Evolutionary conservation across 257 asterid genomes (phyloP), one percentile per base, ranked within the genome.

Genomic region (Catharanthus roseus): DNA sequence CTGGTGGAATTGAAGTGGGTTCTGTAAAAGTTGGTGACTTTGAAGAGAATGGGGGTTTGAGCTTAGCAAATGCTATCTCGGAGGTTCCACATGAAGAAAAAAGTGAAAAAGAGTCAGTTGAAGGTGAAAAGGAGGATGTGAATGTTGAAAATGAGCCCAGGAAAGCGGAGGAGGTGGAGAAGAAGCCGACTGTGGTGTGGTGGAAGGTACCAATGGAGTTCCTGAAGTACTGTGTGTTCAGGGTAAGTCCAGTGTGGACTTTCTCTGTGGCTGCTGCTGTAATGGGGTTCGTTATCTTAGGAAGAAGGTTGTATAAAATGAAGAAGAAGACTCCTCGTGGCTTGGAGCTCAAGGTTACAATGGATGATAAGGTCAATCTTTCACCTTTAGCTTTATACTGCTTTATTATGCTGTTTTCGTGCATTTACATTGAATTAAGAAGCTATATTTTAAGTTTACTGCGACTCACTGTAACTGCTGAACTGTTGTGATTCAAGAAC

Each of bases 191-290:
- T 74, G 29, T 85, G 31, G 88, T 88, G 38, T 89, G 97, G 99
- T 95, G 99, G 99, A 95, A 89, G 96, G 80, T 86, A 77, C 97
- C 97, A 10, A 81, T 91, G 74, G 97, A 89, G 84, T 79, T 95
- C 67, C 57, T 95, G 28, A 88, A 77, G 73, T 86, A 82, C 75
- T 84, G 82, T 73, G 82, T 86, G 75, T 84, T 88, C 55, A 83
- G 83, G 76, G 89, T 82, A 80, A 86, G 88, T 73, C 97, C 96
- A 44, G 85, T 86, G 67, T 89, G 97, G 99, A 83, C 82, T 23
- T 85, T 89, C 60, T 86, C 99, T 4, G 81, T 87, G 24, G 97
- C 93, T 10, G 97, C 96, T 76, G 97, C 95, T 68, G 82, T 88
- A 28, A 72, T 95, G 95, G 97, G 99, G 53, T 86, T 95, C 56